Percentiles rank a stretch among this genome's conserved stretches.
Evolutionary conservation across 805 yeast genomes (phyloP).

Genomic region (Lipomyces sp.): DNA sequence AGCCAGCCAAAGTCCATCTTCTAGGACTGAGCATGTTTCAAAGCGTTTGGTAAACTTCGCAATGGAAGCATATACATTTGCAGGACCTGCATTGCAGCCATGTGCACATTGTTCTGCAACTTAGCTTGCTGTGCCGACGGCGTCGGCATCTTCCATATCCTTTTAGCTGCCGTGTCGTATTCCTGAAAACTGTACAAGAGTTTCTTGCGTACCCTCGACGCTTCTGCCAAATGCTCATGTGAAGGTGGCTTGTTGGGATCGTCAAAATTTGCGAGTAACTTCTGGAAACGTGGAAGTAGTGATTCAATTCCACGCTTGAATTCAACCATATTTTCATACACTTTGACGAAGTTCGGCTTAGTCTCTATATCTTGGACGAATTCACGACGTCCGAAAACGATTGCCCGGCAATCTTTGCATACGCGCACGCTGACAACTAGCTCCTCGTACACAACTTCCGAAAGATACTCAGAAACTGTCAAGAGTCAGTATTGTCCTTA

Average conservation of each 20-base stretch:
- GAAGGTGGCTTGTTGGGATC: conserved; percentile 43
- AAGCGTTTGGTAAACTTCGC: conserved; percentile 59
- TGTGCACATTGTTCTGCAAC: conserved; percentile 60
- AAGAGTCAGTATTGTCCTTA: background rate
- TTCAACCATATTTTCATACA: conserved; percentile 51
- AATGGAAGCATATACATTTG: conserved; percentile 70
- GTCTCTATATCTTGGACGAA: conserved; percentile 50
- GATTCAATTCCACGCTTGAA: conserved; percentile 48
- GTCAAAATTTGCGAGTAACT: conserved; percentile 47
- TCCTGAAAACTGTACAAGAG: conserved; percentile 56
- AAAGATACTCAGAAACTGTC: conserved; percentile 23
- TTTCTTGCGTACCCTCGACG: conserved; percentile 51
- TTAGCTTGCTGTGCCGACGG: conserved; percentile 52
- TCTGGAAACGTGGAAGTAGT: conserved; percentile 53
- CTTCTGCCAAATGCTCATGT: conserved; percentile 45
- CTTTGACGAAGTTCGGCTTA: conserved; percentile 48
- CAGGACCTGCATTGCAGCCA: conserved; percentile 61
- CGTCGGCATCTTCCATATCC: conserved; percentile 48
- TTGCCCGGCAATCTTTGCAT: conserved; percentile 71
- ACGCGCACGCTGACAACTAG: conserved; percentile 53
- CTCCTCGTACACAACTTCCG: conserved; percentile 30
- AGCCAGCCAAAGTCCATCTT: background rate
- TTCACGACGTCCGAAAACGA: conserved; percentile 61
- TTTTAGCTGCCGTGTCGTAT: conserved; percentile 57
- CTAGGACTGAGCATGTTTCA: conserved; percentile 41